Base-by-base conservation (phyloP, 345 rosid species). In the Hibiscus mutabilis region DNA sequence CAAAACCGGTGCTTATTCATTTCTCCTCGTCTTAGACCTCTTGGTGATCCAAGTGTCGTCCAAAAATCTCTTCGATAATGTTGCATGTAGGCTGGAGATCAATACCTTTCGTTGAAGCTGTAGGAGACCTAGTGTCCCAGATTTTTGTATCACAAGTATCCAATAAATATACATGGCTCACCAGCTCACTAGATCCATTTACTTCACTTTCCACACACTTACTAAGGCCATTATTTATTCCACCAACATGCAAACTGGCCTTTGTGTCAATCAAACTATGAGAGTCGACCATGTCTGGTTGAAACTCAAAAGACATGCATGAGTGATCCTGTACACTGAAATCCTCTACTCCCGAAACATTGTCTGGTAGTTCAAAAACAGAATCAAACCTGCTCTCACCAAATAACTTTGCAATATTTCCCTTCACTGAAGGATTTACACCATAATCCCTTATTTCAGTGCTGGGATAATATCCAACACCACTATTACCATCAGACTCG, bases 51-150 rank as follows among this genome's bases (percentile, higher is more conserved):
- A 76, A 49, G 86, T 66, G 57, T 75, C 77, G 79, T 47, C 90
- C 88, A 66, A 83, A 82, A 44, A 86, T 83, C 82, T 84, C 97
- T 56, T 89, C 86, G 59, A 88, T 84, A 46, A 88, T 82, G 78
- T 83, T 84, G 57, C 78, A 64, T 0, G 84, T 85, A n/a, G 91
- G 90, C 61, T 83, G 81, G 60, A 87, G 76, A 70, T 85, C 85
- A 14, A 83, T 80, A 40, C 83, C 86, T 59, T 73, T 77, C 18
- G 46, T 74, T 3, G 85, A 77, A 73, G 82, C 69, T 24, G 77
- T 6, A 4, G 63, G 61, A 66, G 69, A 83, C 42, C 76, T 74
- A 4, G 74, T 75, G 60, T 79, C 85, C 86, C 88, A 82, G 37
- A 66, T 68, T 79, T 80, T 83, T 19, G 72, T 56, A 68, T 79